phyloP scores from a whole-genome alignment of 192 early-diverging fungal species.

The Backusella tarrabulga region DNA sequence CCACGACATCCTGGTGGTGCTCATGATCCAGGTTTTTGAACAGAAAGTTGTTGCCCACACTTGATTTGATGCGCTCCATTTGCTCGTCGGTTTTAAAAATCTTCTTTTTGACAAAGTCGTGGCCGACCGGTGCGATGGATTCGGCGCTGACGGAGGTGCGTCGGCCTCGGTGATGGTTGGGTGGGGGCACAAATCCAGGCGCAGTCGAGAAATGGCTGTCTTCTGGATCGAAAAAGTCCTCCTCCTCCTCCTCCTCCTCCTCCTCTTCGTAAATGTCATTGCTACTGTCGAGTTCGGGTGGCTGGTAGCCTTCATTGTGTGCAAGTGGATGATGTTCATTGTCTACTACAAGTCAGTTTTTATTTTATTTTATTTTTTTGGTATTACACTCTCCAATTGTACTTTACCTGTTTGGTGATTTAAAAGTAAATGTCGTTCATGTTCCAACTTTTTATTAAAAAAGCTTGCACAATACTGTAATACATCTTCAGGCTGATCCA shows the following conservation, averaged over 20 bases:
- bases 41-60: slow-evolving; percentile 90
- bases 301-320: background rate
- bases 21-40: slow-evolving; percentile 96
- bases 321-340: slow-evolving; percentile 6
- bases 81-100: slow-evolving; percentile 90
- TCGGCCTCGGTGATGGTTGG: slow-evolving; percentile 81
- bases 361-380: background rate
- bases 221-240: slow-evolving; percentile 47
- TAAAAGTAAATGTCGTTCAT: slow-evolving; percentile 65
- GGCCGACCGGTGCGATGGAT: slow-evolving; percentile 90
- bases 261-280: background rate
- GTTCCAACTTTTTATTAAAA: slow-evolving; percentile 82
- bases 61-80: slow-evolving; percentile 71
- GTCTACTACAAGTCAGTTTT: background rate
- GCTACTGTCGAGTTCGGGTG: background rate
- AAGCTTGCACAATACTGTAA: slow-evolving; percentile 91
- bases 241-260: slow-evolving; percentile 24
- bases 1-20: slow-evolving; percentile 89
- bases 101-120: slow-evolving; percentile 80
- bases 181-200: slow-evolving; percentile 42
- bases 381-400: background rate
- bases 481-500: slow-evolving; percentile 81
- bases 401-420: slow-evolving; percentile 2
- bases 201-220: slow-evolving; percentile 53
- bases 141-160: slow-evolving; percentile 95